Base-by-base conservation (phyloP, 345 rosid species). In the Nasturtium officinale region DNA sequence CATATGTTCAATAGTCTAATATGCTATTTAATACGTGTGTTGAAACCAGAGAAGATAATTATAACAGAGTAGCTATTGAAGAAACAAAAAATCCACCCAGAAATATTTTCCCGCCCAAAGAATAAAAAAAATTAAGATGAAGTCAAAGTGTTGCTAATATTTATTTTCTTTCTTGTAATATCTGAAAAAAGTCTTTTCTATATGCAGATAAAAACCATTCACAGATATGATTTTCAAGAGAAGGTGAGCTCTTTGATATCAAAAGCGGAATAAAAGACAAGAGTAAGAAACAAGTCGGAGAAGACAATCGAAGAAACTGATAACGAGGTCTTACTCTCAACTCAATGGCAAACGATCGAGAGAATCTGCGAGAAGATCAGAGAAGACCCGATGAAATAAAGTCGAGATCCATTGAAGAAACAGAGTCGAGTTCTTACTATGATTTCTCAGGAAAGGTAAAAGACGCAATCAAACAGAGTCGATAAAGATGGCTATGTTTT, bases 201-300 rank as follows among this genome's bases (percentile, higher is more conserved):
- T 32, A 32, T 38, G 56, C 56, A 23, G 11, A 51, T 51, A 23
- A 23, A 51, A 12, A 35, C 18, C 65, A 6, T 21, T 38, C 50
- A 20, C 23, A 7, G 12, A 38, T 60, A 21, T 38, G 28, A 20
- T 60, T 38, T 38, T 13, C n/a, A 20, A 38, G 65, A 7, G 48
- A 10, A 18, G 10, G 37, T 4, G 45, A 58, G 43, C 13, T 5
- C 3, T 12, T n/a, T 29, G 60, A 57, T 17, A 33, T 5, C 26
- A 17, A 58, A 32, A 57, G 4, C 21, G 9, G 15, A 9, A 4
- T 30, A 59, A 59, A 28, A 18, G 16, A 33, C 16, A 11, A 33
- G 62, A 30, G 17, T 58, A 18, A 35, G 45, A 58, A 58, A 58
- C 45, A 33, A 58, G 63, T 18, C 9, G 26, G 6, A 55, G 38